Base-by-base conservation (phyloP, 2,329 filamentous ascomycete species). In the Pseudonectria buxi region DNA sequence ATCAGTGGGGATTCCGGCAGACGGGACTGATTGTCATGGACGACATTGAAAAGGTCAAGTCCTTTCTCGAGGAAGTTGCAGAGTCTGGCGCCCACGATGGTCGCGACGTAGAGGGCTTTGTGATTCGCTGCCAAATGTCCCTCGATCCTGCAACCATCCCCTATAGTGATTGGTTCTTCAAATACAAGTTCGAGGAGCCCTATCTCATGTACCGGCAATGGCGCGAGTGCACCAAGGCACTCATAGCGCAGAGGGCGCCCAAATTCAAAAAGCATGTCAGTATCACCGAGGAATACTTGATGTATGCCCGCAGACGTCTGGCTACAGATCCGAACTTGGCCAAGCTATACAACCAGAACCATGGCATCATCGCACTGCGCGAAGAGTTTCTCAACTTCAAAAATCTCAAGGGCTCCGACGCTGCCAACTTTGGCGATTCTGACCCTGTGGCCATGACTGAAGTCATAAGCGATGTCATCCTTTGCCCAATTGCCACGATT, bases 181-280 rank as follows among this genome's bases (percentile, higher is more conserved):
- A 98, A 64, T 98, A 89, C 76, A 98, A 98, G 66, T 98, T 98
- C 41, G 92, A 98, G 56, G 92, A 98, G 64, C 92, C 92, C 1
- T 98, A 98, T 57, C 68, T 98, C 41, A 94, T 98, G 87, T 98
- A 96, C 64, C 81, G 92, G 15, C 92, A 98, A 65, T 98, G 92
- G 92, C 81, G 92, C 43, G 92, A 98, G 65, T 94, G 86, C 57
- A 98, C 92, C 28, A 96, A 95, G 60, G 76, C 86, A 5, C 63
- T 96, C 38, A 95, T 98, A 47, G 55, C 72, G 2, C 83, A 83
- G 11, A 83, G 77, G 49, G 64, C 76, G 26, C 86, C 89, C 10
- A 83, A 74, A 46, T 84, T 76, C 66, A 89, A 79, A 66, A 96
- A 96, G 62, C 92, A 98, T 60, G 67, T 77, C 48, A 76, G 81